Evolutionary conservation across 352 stramenopile species (phyloP).

Genomic region (Pythium diclinum): DNA sequence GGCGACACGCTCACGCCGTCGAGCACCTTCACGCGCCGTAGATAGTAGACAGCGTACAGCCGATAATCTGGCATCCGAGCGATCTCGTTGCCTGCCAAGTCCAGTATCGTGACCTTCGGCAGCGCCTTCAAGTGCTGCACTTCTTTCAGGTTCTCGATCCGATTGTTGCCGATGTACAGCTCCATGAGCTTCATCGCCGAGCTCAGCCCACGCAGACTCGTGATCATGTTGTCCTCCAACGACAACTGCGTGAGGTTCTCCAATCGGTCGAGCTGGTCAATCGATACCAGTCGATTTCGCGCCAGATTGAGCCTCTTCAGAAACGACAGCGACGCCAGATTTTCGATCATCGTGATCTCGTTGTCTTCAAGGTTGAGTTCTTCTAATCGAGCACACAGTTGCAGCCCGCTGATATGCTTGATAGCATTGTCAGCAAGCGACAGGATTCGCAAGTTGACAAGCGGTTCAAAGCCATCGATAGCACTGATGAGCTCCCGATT

Average conservation of each 20-base stretch:
- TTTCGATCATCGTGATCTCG: constrained; percentile 62
- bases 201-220: constrained; percentile 56
- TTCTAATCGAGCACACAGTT: constrained; percentile 59
- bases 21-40: constrained; percentile 80
- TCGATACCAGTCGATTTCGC: constrained; percentile 64
- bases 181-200: constrained; percentile 77
- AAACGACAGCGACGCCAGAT: constrained; percentile 46
- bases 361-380: constrained; percentile 82
- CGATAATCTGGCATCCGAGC: constrained; percentile 61
- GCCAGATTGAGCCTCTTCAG: constrained; percentile 79
- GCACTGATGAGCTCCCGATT: constrained; percentile 53
- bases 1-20: constrained; percentile 69
- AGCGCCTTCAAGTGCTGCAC: constrained; percentile 78
- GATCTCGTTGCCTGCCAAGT: constrained; percentile 82
- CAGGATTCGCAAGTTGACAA: constrained; percentile 53
- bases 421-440: constrained; percentile 77
- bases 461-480: constrained; percentile 53
- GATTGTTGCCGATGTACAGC: constrained; percentile 85
- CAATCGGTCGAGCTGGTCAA: constrained; percentile 57
- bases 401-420: constrained; percentile 49
- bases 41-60: constrained; percentile 76
- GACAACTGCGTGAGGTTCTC: constrained; percentile 75
- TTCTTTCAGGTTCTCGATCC: constrained; percentile 74
- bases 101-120: constrained; percentile 84
- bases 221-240: constrained; percentile 84